Evolutionary conservation across 164 flowering plant species (phyloP).

Genomic region (Kingdonia uniflora): DNA sequence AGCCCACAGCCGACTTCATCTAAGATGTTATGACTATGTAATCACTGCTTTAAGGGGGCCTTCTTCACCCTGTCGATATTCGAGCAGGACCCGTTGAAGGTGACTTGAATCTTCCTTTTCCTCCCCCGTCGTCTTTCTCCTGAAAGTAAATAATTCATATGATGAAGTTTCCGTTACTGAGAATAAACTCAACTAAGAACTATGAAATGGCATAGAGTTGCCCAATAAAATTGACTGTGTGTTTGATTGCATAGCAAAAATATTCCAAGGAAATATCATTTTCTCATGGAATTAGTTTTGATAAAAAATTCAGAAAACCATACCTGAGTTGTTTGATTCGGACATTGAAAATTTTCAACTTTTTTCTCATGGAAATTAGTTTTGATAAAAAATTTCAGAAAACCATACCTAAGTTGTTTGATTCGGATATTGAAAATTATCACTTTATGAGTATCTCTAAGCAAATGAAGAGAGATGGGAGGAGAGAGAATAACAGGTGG

Average conservation of each 20-base stretch:
- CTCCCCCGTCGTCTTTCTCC: constrained; percentile 3
- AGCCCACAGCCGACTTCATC: too few species aligned
- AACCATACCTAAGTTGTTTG: too few species aligned
- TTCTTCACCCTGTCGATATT: constrained; percentile 6
- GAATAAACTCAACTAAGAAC: not conserved
- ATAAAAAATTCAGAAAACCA: not conserved
- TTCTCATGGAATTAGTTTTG: not conserved
- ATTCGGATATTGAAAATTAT: too few species aligned
- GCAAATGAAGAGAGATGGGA: too few species aligned
- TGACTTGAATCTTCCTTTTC: constrained; percentile 3
- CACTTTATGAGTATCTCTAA: too few species aligned
- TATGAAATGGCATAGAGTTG: not conserved
- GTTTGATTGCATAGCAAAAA: not conserved
- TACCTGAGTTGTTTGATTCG: too few species aligned
- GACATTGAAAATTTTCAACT: too few species aligned
- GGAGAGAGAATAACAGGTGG: too few species aligned
- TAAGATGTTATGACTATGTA: too few species aligned
- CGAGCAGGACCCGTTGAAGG: constrained; percentile 5
- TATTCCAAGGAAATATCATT: not conserved
- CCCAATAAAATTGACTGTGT: not conserved
- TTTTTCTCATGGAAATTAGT: too few species aligned
- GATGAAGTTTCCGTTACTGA: not conserved
- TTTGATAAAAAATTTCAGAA: too few species aligned
- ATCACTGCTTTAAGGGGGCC: constrained; percentile 3
- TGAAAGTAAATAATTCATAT: not conserved